Base-by-base conservation (phyloP, 1,284 basidiomycete genomes). In the Microbotryum scabiosae region DNA sequence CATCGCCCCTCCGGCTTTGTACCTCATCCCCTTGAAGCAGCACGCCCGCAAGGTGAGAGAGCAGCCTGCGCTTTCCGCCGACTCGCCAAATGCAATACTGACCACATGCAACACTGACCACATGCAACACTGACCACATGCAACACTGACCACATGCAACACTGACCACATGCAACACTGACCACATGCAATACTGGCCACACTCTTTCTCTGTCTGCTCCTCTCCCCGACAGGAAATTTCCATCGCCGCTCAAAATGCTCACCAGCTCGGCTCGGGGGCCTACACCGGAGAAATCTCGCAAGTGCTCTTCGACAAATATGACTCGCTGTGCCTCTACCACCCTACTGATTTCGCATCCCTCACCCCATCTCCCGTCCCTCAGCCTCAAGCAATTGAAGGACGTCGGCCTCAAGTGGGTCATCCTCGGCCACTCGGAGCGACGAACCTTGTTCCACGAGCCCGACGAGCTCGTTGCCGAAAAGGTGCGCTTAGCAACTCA, bases 361-460 rank as follows among this genome's bases (percentile, higher is more conserved):
- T 10, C 36, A 28, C 14, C 54, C 5, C 5, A 47, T 23, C 46
- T 57, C 55, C 71, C 51, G 7, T 51, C 51, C 2, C 45, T 52
- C 63, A 72, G 68, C 14, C 84, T 90, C 6, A 73, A 79, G 7
- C 90, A 96, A 78, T 83, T 97, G 72, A 82, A 81, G 62, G 91
- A 97, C 73, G 87, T 88, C 21, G 80, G 80, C 4, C 84, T 97
- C 69, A 88, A 88, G 62, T 97, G 89, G 77, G 92, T 97, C 69
- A 88, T 99, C 75, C 83, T 97, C 62, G 94, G 93, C 82, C 94
- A 99, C 81, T 97, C 92, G 52, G 96, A 99, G 77, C 88, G 96
- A 69, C 86, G 94, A 62, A 87, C 88, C 5, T 77, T 96, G 69
- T 98, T 98, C 81, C 81, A 85, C 74, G 96, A 99, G 76, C 82